Conservation (phyloP, 805 yeast species). For the Sungouiozyma intestinalis region DNA sequence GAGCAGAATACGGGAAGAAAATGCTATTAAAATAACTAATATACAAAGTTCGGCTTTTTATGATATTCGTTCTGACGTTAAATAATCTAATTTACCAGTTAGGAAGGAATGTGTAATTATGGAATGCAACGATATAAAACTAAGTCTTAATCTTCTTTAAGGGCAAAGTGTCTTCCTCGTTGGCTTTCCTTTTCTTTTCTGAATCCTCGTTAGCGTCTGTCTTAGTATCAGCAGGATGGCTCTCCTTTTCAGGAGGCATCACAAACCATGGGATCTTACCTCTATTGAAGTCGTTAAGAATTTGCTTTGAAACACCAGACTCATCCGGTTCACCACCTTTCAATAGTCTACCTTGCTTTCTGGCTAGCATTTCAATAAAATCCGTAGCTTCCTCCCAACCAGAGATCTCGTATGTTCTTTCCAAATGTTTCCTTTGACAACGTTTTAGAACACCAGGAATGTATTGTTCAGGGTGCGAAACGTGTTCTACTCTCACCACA, state of each 20-base stretch:
- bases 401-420: constrained; percentile 86
- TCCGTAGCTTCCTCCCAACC: constrained; percentile 80
- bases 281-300: constrained; percentile 88
- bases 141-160: not conserved
- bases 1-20: not conserved
- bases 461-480: constrained; percentile 88
- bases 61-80: too few relatives aligned
- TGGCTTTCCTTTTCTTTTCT: constrained; percentile 5
- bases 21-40: not conserved
- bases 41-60: not conserved
- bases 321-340: constrained; percentile 99
- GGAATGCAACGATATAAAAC: not conserved
- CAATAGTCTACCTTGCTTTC: constrained; percentile 83
- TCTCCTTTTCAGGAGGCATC: constrained; percentile 74
- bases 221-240: constrained; percentile 35
- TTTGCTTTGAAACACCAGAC: constrained; percentile 79
- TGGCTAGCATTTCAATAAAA: constrained; percentile 81
- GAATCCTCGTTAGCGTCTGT: constrained; percentile 4
- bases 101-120: not conserved
- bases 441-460: constrained; percentile 77
- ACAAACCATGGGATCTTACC: constrained; percentile 98
- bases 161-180: not conserved
- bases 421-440: constrained; percentile 82
- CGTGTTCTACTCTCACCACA: constrained; percentile 98
- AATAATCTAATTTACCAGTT: too few relatives aligned